Base-by-base conservation (phyloP, 1,139 yeast species). In the Geotrichum bryndzae region DNA sequence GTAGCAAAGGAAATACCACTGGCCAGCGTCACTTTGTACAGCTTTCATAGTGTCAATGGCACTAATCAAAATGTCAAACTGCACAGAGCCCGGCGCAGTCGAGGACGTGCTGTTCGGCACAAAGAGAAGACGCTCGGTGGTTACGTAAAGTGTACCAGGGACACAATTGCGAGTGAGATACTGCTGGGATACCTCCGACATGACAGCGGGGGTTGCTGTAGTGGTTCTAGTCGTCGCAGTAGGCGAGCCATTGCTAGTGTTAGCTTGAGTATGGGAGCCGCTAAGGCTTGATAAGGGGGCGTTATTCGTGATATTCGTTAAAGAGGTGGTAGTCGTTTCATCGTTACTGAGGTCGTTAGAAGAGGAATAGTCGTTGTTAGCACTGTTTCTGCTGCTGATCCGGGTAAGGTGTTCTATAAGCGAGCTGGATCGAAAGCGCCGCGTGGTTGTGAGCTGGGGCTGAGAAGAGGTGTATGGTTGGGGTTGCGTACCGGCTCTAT, bases 81-180 rank as follows among this genome's bases (percentile, higher is more conserved):
- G 74, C 45, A 52, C n/a, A 3, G 50, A 35, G 18, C 54, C 46
- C 27, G 53, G 29, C 25, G 48, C 22, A 3, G 48, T 45, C 50
- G 64, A 59, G 15, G 61, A 55, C 2, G 60, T 46, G 13, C 51
- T 51, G 31, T 53, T 54, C 7, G 75, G 74, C 25, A 71, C 69
- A 50, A 72, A 69, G 15, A 72, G 61, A 41, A 72, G 62, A 53
- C 75, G 67, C 58, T 70, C 72, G 23, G 73, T 69, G 13, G 74
- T 72, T 52, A 72, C 69, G 65, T 69, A 72, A 4, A 72, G 61
- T 3, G 68, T 64, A 3, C 74, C 74, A 4, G 61, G 46, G 11
- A 61, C 59, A n/a, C 68, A 63, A n/a, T 68, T 66, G 51, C 63
- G 65, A 25, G 70, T 66, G 52, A 72, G 65, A 53, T 68, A 66